phyloP scores from a whole-genome alignment of 2,329 filamentous ascomycete species.

The Penicillium occitanis region DNA sequence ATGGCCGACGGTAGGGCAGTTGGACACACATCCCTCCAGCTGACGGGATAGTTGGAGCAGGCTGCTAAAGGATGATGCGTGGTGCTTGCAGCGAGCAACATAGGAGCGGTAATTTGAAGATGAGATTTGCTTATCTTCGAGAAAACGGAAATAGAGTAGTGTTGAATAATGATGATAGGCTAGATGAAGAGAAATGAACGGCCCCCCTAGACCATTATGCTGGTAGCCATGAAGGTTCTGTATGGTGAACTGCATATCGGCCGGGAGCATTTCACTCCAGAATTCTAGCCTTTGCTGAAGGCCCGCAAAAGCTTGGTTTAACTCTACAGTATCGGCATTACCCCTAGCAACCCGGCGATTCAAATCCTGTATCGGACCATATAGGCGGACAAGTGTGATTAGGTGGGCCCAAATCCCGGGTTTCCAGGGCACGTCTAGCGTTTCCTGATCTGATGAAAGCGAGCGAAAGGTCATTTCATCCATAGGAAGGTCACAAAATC shows the following conservation, averaged over 20 bases:
- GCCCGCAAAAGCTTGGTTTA: background rate
- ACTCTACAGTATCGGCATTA: background rate
- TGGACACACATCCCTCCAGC: background rate
- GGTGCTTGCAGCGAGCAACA: background rate
- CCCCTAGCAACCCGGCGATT: background rate
- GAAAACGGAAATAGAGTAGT: slow-evolving; percentile 2
- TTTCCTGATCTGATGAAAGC: background rate
- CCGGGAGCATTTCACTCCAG: background rate
- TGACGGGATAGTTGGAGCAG: background rate
- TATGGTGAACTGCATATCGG: background rate
- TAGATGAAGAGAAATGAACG: slow-evolving; percentile 5
- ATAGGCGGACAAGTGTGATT: background rate
- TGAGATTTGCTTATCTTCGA: background rate
- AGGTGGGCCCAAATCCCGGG: background rate
- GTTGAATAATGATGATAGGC: slow-evolving; percentile 2
- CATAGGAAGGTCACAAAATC: background rate
- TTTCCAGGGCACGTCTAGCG: background rate
- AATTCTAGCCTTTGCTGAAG: background rate
- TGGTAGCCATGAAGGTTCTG: background rate
- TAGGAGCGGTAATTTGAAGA: background rate
- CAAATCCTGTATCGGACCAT: background rate
- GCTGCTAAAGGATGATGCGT: slow-evolving; percentile 2
- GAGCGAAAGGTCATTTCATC: background rate
- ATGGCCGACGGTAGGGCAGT: background rate
- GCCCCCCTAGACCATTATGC: background rate